Evolutionary conservation across 306 rosid genomes (phyloP).

Genomic region (Arachis stenosperma): DNA sequence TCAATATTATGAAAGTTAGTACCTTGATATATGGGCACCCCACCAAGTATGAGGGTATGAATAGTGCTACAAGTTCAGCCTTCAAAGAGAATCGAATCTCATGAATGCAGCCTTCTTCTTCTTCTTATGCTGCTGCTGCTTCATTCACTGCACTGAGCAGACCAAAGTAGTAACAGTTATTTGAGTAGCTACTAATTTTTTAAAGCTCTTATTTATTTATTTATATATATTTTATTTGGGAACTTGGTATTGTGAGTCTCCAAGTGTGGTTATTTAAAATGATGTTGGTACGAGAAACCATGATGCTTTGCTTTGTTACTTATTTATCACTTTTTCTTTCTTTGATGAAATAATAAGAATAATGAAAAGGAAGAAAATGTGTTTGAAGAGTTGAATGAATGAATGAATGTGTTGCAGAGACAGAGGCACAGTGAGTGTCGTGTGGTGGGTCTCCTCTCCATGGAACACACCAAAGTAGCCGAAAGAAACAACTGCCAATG

Average conservation of each 20-base stretch:
- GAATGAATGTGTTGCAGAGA: background rate
- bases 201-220: background rate
- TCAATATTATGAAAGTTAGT: background rate
- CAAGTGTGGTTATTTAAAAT: conserved; percentile 42
- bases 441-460: conserved; percentile 35
- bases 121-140: too few relatives aligned
- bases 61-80: background rate
- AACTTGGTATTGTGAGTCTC: conserved; percentile 32
- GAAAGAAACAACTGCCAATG: conserved; percentile 42
- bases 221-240: conserved; percentile 19
- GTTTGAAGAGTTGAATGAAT: too few relatives aligned
- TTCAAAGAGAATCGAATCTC: background rate
- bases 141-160: background rate
- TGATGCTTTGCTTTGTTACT: conserved; percentile 9
- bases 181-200: background rate
- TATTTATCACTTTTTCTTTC: conserved; percentile 22
- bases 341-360: conserved; percentile 6
- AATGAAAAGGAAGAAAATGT: background rate
- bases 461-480: conserved; percentile 37
- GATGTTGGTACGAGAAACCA: conserved; percentile 49
- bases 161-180: background rate
- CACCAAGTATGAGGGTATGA: background rate
- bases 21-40: conserved; percentile 27
- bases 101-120: background rate
- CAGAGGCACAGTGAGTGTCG: conserved; percentile 36